These are phyloP conservation scores for Solanum okadae DNA, from an alignment of 257 asterid genomes.

Conservation along the genomic window DNA sequence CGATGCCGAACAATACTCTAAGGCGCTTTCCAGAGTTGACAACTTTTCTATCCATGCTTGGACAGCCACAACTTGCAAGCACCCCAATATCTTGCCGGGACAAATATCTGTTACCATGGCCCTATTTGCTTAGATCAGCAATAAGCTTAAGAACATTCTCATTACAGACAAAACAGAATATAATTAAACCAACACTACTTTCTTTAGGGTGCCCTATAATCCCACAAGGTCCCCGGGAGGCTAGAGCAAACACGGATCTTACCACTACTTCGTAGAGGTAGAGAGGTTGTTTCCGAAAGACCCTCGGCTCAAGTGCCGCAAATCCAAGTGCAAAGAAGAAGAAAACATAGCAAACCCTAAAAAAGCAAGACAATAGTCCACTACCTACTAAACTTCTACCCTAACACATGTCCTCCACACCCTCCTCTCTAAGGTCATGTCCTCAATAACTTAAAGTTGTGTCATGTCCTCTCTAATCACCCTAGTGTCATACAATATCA, in stretches of 20 bases:
- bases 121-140: background rate
- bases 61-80: slow-evolving; percentile 73
- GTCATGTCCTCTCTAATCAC: background rate
- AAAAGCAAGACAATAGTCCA: background rate
- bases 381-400: background rate
- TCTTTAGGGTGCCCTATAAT: background rate
- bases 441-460: background rate
- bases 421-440: background rate
- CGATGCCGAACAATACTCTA: slow-evolving; percentile 59
- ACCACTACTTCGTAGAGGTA: background rate
- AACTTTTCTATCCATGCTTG: slow-evolving; percentile 80
- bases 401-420: background rate
- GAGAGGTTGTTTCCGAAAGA: background rate
- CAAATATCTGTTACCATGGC: slow-evolving; percentile 41
- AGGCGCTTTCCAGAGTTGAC: slow-evolving; percentile 92
- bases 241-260: background rate
- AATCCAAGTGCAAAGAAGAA: background rate
- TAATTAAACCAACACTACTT: background rate
- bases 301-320: background rate
- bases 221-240: background rate
- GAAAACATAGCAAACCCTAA: background rate
- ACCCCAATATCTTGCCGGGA: slow-evolving; percentile 53
- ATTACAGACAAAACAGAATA: background rate
- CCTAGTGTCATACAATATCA: background rate
- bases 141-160: background rate